phyloP scores from a whole-genome alignment of 768 basidiomycete genomes.

The Tulasnella sp. region DNA sequence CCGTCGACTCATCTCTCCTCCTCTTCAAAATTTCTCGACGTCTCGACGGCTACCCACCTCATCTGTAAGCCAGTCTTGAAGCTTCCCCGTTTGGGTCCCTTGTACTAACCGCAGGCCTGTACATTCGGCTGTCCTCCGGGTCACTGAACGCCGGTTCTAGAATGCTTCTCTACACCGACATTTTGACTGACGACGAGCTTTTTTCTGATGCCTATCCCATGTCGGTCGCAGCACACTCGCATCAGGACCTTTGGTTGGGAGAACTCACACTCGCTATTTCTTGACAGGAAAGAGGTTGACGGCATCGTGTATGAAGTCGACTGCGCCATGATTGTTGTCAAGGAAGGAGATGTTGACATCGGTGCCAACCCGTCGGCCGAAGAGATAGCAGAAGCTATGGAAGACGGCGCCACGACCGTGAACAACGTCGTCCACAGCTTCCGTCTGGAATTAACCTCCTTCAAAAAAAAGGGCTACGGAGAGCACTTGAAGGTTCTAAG shows the following conservation, averaged over 20 bases:
- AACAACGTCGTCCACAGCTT: slow-evolving; percentile 93
- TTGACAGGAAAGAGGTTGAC: slow-evolving; percentile 65
- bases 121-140: no score
- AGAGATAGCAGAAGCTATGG: slow-evolving; percentile 74
- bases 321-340: slow-evolving; percentile 64
- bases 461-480: slow-evolving; percentile 88
- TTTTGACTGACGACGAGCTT: slow-evolving; percentile 82
- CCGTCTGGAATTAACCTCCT: slow-evolving; percentile 73
- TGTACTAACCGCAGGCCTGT: background rate
- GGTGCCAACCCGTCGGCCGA: slow-evolving; percentile 94
- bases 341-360: slow-evolving; percentile 82
- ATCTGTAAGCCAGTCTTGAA: background rate
- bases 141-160: no score
- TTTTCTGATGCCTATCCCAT: slow-evolving; percentile 88
- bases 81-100: background rate
- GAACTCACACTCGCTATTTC: slow-evolving; percentile 1
- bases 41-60: background rate
- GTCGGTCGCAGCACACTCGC: slow-evolving; percentile 44
- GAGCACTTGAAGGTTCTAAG: slow-evolving; percentile 69
- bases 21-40: background rate
- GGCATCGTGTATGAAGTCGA: slow-evolving; percentile 84
- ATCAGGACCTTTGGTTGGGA: slow-evolving; percentile 12
- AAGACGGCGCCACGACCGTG: slow-evolving; percentile 68
- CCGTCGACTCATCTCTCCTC: background rate
- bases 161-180: slow-evolving; percentile 74